A percentile compares a stretch with the other conserved stretches of the same genome.
Conservation (phyloP, 176 grass and related monocot species). For the Zoysia japonica region DNA sequence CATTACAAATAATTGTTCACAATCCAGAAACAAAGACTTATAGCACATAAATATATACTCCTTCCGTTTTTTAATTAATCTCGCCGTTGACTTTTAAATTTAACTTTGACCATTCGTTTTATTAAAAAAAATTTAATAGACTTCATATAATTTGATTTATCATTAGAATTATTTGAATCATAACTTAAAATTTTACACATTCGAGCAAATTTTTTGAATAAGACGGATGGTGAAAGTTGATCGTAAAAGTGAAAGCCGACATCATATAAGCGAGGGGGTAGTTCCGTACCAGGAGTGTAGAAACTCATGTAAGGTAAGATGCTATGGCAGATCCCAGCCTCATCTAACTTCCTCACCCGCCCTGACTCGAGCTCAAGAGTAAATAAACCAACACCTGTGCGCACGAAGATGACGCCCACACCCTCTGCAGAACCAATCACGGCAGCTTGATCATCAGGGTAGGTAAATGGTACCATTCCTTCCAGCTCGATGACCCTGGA, state of each 20-base stretch:
- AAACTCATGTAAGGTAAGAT: background rate
- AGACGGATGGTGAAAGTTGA: too few species aligned
- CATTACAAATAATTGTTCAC: background rate
- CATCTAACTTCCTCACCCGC: background rate
- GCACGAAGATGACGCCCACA: background rate
- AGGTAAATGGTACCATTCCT: background rate
- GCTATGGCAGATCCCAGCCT: background rate
- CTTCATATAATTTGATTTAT: too few species aligned
- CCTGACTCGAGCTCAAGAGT: background rate
- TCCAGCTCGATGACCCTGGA: background rate
- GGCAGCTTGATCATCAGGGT: rapidly evolving
- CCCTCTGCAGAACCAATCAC: background rate
- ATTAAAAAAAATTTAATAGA: too few species aligned
- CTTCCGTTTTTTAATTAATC: too few species aligned
- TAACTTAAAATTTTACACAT: too few species aligned
- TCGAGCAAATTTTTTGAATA: too few species aligned
- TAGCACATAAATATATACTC: too few species aligned
- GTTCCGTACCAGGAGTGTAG: background rate
- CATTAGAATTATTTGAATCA: too few species aligned
- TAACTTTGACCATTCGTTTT: too few species aligned
- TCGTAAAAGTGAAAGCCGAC: too few species aligned
- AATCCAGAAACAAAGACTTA: background rate
- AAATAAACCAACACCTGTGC: background rate
- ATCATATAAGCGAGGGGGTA: background rate
- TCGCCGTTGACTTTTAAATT: too few species aligned